Percentiles rank a stretch among this genome's conserved stretches.
These are phyloP conservation scores for Ettlia oleoabundans DNA, from an alignment of 139 green algal species.

Conservation along the genomic window DNA sequence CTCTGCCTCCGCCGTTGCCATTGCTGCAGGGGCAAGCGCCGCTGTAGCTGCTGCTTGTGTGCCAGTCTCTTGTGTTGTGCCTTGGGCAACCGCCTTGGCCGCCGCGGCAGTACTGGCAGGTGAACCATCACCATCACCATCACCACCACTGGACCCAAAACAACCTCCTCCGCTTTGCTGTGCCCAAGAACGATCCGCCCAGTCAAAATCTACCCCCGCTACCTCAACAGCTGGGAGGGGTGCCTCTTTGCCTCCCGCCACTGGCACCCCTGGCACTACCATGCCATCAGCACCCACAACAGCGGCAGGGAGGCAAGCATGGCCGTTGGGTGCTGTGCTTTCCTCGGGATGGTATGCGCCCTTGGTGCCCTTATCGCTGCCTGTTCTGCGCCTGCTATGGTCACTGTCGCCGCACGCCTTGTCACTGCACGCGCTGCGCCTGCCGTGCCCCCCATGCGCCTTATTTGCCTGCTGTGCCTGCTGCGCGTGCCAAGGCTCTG, in stretches of 20 bases:
- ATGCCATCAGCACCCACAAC: background rate
- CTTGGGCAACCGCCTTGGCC: too few species aligned
- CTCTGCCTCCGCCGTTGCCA: too few species aligned
- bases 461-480: background rate
- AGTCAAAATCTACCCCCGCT: conserved; percentile 66
- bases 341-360: too few species aligned
- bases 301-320: background rate
- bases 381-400: too few species aligned
- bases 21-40: too few species aligned
- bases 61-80: too few species aligned
- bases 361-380: background rate
- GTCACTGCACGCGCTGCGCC: background rate
- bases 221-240: conserved; percentile 45
- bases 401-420: too few species aligned
- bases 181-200: conserved; percentile 51
- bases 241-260: too few species aligned
- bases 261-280: too few species aligned
- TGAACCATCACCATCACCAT: background rate
- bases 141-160: background rate
- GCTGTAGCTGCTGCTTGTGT: too few species aligned
- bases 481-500: conserved; percentile 39
- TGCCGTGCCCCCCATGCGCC: background rate
- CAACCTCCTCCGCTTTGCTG: too few species aligned
- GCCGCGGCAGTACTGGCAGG: background rate
- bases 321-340: background rate